Conservation (phyloP, 768 basidiomycete species). For the Suillus weaverae region DNA sequence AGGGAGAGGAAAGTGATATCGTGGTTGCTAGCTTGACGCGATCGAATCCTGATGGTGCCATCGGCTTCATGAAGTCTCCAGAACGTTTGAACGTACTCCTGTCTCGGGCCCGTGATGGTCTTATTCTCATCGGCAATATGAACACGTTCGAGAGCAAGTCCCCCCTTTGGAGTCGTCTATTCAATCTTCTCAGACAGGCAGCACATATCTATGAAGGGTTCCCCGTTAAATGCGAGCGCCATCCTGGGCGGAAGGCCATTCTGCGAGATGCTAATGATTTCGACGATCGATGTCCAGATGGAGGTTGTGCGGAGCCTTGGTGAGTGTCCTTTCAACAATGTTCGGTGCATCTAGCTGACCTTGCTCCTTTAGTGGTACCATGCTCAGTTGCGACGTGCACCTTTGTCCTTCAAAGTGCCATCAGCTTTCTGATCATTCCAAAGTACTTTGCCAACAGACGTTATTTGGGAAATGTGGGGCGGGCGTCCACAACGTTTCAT, state of each 20-base stretch:
- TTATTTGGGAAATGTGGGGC: constrained; percentile 37
- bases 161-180: constrained; percentile 47
- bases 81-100: constrained; percentile 67
- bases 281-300: constrained; percentile 52
- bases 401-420: constrained; percentile 60
- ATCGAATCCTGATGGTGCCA: constrained; percentile 52
- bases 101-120: constrained; percentile 56
- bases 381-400: constrained; percentile 51
- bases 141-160: constrained; percentile 52
- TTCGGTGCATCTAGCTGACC: constrained; percentile 3
- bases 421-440: constrained; percentile 53
- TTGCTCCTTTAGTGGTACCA: constrained; percentile 36
- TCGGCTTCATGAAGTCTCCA: constrained; percentile 64
- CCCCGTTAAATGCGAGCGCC: constrained; percentile 55
- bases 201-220: constrained; percentile 56
- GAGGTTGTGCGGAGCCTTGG: constrained; percentile 61
- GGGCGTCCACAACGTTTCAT: constrained; percentile 41
- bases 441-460: constrained; percentile 43
- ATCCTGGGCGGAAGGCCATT: constrained; percentile 40
- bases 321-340: constrained; percentile 25
- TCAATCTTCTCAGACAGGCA: constrained; percentile 39
- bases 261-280: constrained; percentile 46
- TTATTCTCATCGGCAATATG: constrained; percentile 62
- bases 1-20: constrained; percentile 69
- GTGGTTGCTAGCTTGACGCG: constrained; percentile 57